Percentiles rank a stretch among this genome's conserved stretches.
Evolutionary conservation across 1,284 basidiomycete species (phyloP).

Genomic region (Malassezia vespertilionis): DNA sequence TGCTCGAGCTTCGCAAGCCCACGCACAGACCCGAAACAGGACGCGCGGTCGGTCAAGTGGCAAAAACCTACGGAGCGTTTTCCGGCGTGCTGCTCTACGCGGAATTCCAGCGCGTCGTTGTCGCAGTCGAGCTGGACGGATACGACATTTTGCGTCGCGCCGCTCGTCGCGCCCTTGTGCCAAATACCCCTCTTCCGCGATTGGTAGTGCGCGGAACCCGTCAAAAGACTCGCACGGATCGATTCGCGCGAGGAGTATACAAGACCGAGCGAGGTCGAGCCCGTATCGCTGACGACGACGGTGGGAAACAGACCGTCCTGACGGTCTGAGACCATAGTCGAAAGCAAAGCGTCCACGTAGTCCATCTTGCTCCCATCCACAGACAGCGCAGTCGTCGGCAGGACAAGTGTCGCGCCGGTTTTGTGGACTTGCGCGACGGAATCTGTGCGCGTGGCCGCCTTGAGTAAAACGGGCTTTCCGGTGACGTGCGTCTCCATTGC

Average conservation of each 20-base stretch:
- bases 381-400: constrained; percentile 26
- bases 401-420: constrained; percentile 27
- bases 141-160: constrained; percentile 78
- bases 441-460: constrained; percentile 13
- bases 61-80: constrained; percentile 59
- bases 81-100: constrained; percentile 72
- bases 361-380: constrained; percentile 23
- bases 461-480: constrained; percentile 37
- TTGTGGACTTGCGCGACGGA: constrained; percentile 22
- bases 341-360: constrained; percentile 33
- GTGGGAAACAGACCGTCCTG: constrained; percentile 87
- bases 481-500: constrained; percentile 27
- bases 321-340: constrained; percentile 72
- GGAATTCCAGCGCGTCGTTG: constrained; percentile 79
- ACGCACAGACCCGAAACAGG: constrained; percentile 65
- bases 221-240: constrained; percentile 71
- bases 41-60: constrained; percentile 59
- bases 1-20: constrained; percentile 74
- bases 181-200: constrained; percentile 82
- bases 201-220: constrained; percentile 88
- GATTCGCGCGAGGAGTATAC: constrained; percentile 93
- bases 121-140: constrained; percentile 83
- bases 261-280: constrained; percentile 65
- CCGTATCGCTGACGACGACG: constrained; percentile 58
- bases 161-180: constrained; percentile 93